Evolutionary conservation across 345 rosid genomes (phyloP), one percentile per base, ranked within the genome.

Genomic region (Draba incana): DNA sequence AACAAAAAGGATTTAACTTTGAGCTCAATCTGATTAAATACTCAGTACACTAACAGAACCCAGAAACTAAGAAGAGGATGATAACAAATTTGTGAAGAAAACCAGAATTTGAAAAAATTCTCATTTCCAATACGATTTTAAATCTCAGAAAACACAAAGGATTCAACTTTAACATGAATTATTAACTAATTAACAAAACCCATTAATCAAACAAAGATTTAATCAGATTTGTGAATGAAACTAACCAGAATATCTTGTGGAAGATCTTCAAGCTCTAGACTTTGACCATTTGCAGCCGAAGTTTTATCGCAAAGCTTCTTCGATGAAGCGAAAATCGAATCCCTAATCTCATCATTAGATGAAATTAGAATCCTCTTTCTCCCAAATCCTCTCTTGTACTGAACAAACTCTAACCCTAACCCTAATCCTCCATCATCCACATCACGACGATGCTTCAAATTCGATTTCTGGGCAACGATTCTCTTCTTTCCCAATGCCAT

Each of bases 161-260:
- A 0, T 16, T 25, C 4, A 39, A n/a, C 27, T 65, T 52, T 53
- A 0, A 41, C 35, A 31, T 0, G 7, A 31, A 5, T 5, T 31
- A 2, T 35, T 16, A 42, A 25, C 55, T 11, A 50, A 38, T 13
- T 3, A 8, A 35, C 13, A 64, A 1, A 50, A 38, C 46, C 57
- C 57, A 51, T 3, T 24, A 31, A 44, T 6, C 16, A 45, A 0
- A 52, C 7, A 27, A 66, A 41, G 27, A 45, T 14, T 14, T 0
- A 55, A n/a, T 3, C n/a, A 44, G 49, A 6, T 5, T 45, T 14
- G 3, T 27, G 2, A 10, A 42, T 4, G 55, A 66, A 58, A 68
- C 87, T 6, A 56, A 93, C 98, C 85, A 93, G 83, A 57, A 90
- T 49, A 58, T 93, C 97, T 48, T 77, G 90, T 0, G 77, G 98